Evolutionary conservation across 257 asterid species (phyloP), one percentile per base, ranked within the genome.

Genomic region (Solanum clarkiae): DNA sequence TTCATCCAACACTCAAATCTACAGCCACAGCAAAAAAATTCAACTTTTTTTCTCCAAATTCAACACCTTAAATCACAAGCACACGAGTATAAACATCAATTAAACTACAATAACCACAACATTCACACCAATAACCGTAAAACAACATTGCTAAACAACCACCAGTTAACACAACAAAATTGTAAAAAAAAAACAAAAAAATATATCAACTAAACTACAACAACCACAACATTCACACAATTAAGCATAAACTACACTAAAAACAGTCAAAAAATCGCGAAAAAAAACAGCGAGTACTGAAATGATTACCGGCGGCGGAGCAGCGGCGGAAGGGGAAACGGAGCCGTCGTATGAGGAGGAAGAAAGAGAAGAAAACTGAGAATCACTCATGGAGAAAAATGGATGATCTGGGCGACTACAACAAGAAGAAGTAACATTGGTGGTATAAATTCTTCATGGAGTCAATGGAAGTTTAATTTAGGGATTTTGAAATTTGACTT

Each of bases 341-440:
- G 88, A 88, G 84, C 68, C 88, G 69, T 87, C 88, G 62, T 80
- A 89, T 14, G 90, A 87, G 71, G 87, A 87, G 54, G 68, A 44
- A 17, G 91, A 82, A 4, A 88, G 53, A 66, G 89, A 85, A 80
- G 85, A 79, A 40, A 79, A 79, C 20, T 55, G 87, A 15, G 87
- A 86, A 56, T 86, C 90, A 22, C 82, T 81, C 91, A 89, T 89
- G 65, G 66, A 75, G 22, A 45, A 75, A 13, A 75, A 13, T 75
- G 6, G 60, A 51, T 79, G 65, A 79, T 29, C 83, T 53, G 65
- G 65, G 5, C 29, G 65, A 40, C 47, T 79, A 77, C 5, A 24
- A 51, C 82, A 77, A 24, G 45, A 77, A 77, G 16, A 77, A 77
- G 26, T 77, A 51, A 77, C 82, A 77, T 26, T 26, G 45, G 14